Evolutionary conservation across 2,329 filamentous ascomycete genomes (phyloP).

Genomic region (Fusarium nygamai): DNA sequence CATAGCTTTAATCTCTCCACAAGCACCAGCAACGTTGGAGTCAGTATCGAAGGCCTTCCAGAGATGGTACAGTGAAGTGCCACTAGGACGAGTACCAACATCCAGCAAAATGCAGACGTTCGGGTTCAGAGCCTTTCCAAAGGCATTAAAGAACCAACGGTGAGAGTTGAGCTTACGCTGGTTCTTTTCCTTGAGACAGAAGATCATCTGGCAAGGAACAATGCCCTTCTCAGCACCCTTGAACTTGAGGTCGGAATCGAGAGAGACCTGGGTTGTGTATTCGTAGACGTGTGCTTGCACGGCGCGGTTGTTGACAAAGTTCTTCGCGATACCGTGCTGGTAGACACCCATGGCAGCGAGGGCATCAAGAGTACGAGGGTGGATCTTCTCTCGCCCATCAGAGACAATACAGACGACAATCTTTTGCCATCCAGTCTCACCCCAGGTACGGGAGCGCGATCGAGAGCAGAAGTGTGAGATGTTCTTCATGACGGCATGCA

Average conservation of each 20-base stretch:
- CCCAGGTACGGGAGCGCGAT: conserved; percentile 93
- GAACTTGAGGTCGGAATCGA: conserved; percentile 96
- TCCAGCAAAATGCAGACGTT: conserved; percentile 98
- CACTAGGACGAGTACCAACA: conserved; percentile 90
- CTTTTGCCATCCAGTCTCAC: conserved; percentile 97
- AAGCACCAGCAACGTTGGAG: conserved; percentile 95
- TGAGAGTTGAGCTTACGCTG: conserved; percentile 98
- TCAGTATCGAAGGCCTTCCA: conserved; percentile 99
- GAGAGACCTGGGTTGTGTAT: conserved; percentile 96
- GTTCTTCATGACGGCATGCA: conserved; percentile 99
- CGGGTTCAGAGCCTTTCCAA: conserved; percentile 89
- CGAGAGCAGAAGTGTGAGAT: conserved; percentile 96
- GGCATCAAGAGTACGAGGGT: conserved; percentile 91
- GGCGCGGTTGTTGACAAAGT: conserved; percentile 94
- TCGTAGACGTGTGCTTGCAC: conserved; percentile 98
- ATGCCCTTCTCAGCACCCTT: conserved; percentile 99
- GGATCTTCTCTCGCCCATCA: conserved; percentile 89
- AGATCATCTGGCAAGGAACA: conserved; percentile 97
- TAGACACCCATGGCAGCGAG: conserved; percentile 97
- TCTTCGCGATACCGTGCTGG: conserved; percentile 98
- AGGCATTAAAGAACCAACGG: conserved; percentile 99
- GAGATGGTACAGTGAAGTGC: conserved; percentile 92
- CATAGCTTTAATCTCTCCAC: conserved; percentile 97
- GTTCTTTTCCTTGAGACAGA: conserved; percentile 98
- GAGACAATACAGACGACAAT: conserved; percentile 98